Conservation (phyloP, 2,329 filamentous ascomycete species). For the Beauveria caledonica region DNA sequence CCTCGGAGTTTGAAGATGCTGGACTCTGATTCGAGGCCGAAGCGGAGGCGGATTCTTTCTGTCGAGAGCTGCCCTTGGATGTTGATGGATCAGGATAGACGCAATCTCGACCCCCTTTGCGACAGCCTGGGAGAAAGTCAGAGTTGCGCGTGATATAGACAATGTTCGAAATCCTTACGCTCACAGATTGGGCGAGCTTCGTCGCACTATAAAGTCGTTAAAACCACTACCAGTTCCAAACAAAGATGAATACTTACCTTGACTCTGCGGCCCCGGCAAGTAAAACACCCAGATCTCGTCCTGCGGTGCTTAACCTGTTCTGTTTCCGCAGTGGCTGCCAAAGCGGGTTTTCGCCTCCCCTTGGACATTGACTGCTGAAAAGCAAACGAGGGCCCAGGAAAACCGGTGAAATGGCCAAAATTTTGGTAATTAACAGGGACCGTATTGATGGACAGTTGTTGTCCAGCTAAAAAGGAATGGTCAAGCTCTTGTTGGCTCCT, state of each 20-base stretch:
- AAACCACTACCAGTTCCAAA: background rate
- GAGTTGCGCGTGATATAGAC: slow-evolving; percentile 15
- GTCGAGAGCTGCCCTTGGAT: slow-evolving; percentile 29
- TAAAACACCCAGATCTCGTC: slow-evolving; percentile 88
- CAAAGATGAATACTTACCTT: slow-evolving; percentile 45
- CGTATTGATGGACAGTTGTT: slow-evolving; percentile 24
- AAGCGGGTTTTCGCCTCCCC: slow-evolving; percentile 40
- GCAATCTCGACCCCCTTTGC: slow-evolving; percentile 86
- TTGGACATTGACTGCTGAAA: slow-evolving; percentile 40
- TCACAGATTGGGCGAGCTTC: slow-evolving; percentile 84
- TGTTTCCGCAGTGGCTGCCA: slow-evolving; percentile 29
- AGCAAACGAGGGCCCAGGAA: slow-evolving; percentile 41
- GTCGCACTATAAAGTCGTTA: slow-evolving; percentile 61
- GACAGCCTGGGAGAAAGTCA: slow-evolving; percentile 56
- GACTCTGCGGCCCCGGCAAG: slow-evolving; percentile 80
- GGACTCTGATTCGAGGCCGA: slow-evolving; percentile 34
- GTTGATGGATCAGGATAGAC: slow-evolving; percentile 69
- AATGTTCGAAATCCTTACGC: slow-evolving; percentile 35
- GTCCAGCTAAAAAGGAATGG: slow-evolving; percentile 15
- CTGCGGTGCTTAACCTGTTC: slow-evolving; percentile 88
- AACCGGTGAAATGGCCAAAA: slow-evolving; percentile 41
- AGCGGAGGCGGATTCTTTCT: slow-evolving; percentile 31
- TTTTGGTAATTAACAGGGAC: slow-evolving; percentile 29
- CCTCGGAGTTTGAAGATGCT: slow-evolving; percentile 44
- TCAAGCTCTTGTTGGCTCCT: slow-evolving; percentile 33